Evolutionary conservation across 805 yeast species (phyloP).

Genomic region (Sporopachydermia quercuum): DNA sequence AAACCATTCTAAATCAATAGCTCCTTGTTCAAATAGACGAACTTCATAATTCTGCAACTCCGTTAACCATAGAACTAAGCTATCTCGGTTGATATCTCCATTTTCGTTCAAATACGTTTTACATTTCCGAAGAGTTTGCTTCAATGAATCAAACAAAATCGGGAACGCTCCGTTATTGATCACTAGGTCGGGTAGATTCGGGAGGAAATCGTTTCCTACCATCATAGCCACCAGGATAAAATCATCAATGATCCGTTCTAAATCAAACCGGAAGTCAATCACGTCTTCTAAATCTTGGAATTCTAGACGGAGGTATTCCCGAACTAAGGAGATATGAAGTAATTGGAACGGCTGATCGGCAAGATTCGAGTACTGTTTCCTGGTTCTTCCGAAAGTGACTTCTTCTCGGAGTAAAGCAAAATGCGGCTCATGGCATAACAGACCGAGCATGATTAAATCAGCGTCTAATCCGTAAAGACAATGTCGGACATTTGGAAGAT

Average conservation of each 20-base stretch:
- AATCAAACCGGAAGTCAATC: slow-evolving; percentile 41
- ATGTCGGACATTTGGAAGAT: slow-evolving; percentile 73
- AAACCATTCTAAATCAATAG: slow-evolving; percentile 81
- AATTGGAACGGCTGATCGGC: slow-evolving; percentile 71
- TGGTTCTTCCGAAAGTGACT: slow-evolving; percentile 45
- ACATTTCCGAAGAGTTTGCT: slow-evolving; percentile 51
- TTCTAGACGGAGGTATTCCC: slow-evolving; percentile 86
- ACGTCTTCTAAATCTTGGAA: slow-evolving; percentile 54
- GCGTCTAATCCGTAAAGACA: slow-evolving; percentile 95
- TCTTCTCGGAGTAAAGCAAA: slow-evolving; percentile 90
- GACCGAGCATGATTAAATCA: slow-evolving; percentile 85
- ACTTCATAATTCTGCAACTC: slow-evolving; percentile 67
- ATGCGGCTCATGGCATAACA: slow-evolving; percentile 91
- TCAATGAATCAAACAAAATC: slow-evolving; percentile 76
- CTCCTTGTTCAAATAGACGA: slow-evolving; percentile 69
- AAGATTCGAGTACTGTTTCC: slow-evolving; percentile 28
- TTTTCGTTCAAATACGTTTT: slow-evolving; percentile 78
- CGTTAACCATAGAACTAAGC: slow-evolving; percentile 64
- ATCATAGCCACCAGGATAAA: slow-evolving; percentile 84
- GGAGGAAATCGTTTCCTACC: slow-evolving; percentile 95
- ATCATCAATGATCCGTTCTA: slow-evolving; percentile 85
- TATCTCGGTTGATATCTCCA: slow-evolving; percentile 64
- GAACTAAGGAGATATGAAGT: slow-evolving; percentile 70
- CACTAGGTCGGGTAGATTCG: slow-evolving; percentile 87
- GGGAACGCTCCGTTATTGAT: slow-evolving; percentile 95